Evolutionary conservation across 148 eudicot genomes (phyloP).

Genomic region (Selenicereus undatus): DNA sequence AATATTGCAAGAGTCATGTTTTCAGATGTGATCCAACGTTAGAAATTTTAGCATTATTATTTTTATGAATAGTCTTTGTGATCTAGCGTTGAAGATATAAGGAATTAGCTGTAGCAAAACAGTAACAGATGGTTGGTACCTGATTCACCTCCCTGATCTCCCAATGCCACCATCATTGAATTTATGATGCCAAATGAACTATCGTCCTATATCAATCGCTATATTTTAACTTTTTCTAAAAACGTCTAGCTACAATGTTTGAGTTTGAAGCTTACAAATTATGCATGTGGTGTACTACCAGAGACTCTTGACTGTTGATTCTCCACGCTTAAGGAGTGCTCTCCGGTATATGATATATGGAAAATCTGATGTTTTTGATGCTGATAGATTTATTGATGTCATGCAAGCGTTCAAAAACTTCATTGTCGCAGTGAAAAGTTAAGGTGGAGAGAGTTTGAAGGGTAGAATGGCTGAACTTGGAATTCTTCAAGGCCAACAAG

Average conservation of each 20-base stretch:
- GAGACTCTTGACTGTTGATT: constrained; percentile 97
- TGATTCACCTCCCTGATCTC: background rate
- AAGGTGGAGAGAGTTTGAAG: constrained; percentile 80
- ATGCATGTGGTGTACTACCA: constrained; percentile 24
- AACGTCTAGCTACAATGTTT: background rate
- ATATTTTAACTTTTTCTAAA: too few species aligned
- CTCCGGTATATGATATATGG: constrained; percentile 95
- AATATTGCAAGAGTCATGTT: too few species aligned
- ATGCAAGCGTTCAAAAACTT: constrained; percentile 99
- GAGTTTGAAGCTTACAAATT: background rate
- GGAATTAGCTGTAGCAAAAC: background rate
- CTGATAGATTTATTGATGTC: constrained; percentile 96
- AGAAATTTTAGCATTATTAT: background rate
- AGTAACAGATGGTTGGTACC: background rate
- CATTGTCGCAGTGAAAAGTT: constrained; percentile 90
- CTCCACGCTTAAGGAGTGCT: constrained; percentile 89
- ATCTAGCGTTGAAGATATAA: background rate
- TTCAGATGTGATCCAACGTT: too few species aligned
- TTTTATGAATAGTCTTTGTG: background rate
- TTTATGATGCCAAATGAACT: too few species aligned
- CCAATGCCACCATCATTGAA: background rate
- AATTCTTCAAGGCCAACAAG: constrained; percentile 52
- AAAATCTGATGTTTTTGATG: constrained; percentile 91
- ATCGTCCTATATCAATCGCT: background rate
- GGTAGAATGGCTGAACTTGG: constrained; percentile 98